These are phyloP conservation scores for Endogone sp. DNA, from an alignment of 192 early-diverging fungal species.

Conservation along the genomic window DNA sequence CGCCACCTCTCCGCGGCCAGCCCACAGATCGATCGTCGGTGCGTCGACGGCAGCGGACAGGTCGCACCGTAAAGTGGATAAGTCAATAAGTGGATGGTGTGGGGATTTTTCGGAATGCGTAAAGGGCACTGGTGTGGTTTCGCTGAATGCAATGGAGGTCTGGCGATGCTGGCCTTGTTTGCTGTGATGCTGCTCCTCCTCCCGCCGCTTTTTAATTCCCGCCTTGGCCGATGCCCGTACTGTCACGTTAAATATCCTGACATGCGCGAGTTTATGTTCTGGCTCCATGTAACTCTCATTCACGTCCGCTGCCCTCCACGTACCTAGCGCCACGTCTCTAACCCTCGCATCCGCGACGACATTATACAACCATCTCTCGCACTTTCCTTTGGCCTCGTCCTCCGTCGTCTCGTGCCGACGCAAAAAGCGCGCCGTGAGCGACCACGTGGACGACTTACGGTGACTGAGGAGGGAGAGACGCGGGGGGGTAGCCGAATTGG, in stretches of 20 bases:
- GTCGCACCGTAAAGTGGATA: not conserved
- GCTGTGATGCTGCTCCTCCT: not conserved
- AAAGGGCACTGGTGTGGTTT: no score
- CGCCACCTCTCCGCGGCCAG: not conserved
- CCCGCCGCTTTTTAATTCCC: not conserved
- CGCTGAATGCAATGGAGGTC: not conserved
- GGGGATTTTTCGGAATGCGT: no score
- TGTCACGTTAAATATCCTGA: not conserved
- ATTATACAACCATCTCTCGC: not conserved
- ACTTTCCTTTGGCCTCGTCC: not conserved
- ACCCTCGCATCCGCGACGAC: not conserved
- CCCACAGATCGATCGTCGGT: constrained; percentile 9
- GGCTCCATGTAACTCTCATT: not conserved
- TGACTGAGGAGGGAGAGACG: not conserved
- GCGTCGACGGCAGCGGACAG: not conserved
- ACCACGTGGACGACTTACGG: not conserved
- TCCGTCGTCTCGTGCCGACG: not conserved
- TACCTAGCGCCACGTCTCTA: not conserved
- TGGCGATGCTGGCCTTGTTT: not conserved
- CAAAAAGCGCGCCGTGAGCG: not conserved
- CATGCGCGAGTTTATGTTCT: not conserved
- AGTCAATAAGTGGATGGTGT: not conserved
- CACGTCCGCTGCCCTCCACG: no score
- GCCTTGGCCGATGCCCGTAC: not conserved
- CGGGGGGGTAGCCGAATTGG: not conserved